Evolutionary conservation across 129 eudicot species (phyloP), one percentile per base, ranked within the genome.

Genomic region (Chrysanthemum lavandulifolium): DNA sequence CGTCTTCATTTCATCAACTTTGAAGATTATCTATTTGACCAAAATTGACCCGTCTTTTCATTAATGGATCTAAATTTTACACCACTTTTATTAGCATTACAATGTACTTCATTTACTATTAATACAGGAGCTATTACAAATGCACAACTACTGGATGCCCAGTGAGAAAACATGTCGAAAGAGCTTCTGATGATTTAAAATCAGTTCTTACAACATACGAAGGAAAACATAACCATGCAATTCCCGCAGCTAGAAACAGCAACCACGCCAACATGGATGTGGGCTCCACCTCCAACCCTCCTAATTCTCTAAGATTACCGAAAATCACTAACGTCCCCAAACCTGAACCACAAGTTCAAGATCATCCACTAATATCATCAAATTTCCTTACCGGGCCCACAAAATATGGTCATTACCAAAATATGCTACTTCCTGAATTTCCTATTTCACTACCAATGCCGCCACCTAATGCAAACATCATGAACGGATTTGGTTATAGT

Each of bases 201-300:
- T 82, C 80, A 14, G 96, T 89, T 4, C 70, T 89, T 12, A 89
- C 92, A 73, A 84, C 92, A 13, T 90, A 90, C 27, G 93, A 90
- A 65, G 94, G 94, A 8, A 90, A 85, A 70, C 94, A 90, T 54
- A 85, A 87, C 78, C 94, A 87, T 78, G 89, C 83, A 67, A 82
- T 87, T 9, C 91, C 97, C 15, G 77, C 76, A 9, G 76, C 89
- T 65, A 75, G 84, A 74, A 90, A 78, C 76, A 82, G 76, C 72
- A 77, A 65, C 73, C 85, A 81, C 59, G 75, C 74, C 5, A 85
- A 71, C 56, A 74, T 77, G 8, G 78, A 65, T 14, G 23, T 59
- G 50, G 83, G 83, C 47, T 25, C 73, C 31, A 21, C 81, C 82
- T 15, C 69, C 72, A 15, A 65, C 78, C 13, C 75, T 45, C 50